Conservation (phyloP, 768 basidiomycete genomes). For the Rhodotorula graminis region DNA sequence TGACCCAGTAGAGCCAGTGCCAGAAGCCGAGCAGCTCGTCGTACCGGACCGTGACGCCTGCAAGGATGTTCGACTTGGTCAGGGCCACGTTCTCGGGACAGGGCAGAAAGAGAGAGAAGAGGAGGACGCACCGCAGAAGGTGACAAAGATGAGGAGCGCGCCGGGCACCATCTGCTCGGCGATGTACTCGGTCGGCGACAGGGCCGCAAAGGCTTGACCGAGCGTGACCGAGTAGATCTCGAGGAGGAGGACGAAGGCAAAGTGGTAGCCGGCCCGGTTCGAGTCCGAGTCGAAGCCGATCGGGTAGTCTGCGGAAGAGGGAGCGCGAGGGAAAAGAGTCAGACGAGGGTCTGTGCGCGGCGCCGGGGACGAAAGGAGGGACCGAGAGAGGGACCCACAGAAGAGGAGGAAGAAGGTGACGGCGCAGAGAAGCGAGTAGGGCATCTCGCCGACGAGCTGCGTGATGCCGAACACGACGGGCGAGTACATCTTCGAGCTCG, state of each 20-base stretch:
- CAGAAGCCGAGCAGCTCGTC: constrained; percentile 66
- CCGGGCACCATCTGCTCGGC: constrained; percentile 49
- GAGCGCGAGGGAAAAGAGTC: not conserved
- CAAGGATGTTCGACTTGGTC: not conserved
- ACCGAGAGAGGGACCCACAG: constrained; percentile 7
- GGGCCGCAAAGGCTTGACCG: constrained; percentile 61
- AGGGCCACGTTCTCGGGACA: not conserved
- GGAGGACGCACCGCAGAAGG: constrained; percentile 60
- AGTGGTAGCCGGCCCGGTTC: constrained; percentile 46
- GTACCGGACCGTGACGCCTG: constrained; percentile 69
- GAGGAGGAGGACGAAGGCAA: constrained; percentile 53
- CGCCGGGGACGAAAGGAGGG: not conserved
- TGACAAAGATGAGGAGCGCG: constrained; percentile 51
- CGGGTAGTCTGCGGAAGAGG: constrained; percentile 36
- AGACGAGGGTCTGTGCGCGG: no score
- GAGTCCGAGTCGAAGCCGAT: constrained; percentile 45
- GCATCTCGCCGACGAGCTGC: constrained; percentile 75
- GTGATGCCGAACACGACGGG: constrained; percentile 77
- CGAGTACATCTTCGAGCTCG: constrained; percentile 79
- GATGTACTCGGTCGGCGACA: constrained; percentile 64
- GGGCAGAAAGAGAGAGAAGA: not conserved
- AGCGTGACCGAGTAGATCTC: constrained; percentile 63
- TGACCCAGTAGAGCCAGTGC: constrained; percentile 55
- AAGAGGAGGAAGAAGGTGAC: constrained; percentile 65
- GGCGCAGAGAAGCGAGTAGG: constrained; percentile 66